Base-by-base conservation (phyloP, 176 grass and related monocot species). In the Oryza officinalis region DNA sequence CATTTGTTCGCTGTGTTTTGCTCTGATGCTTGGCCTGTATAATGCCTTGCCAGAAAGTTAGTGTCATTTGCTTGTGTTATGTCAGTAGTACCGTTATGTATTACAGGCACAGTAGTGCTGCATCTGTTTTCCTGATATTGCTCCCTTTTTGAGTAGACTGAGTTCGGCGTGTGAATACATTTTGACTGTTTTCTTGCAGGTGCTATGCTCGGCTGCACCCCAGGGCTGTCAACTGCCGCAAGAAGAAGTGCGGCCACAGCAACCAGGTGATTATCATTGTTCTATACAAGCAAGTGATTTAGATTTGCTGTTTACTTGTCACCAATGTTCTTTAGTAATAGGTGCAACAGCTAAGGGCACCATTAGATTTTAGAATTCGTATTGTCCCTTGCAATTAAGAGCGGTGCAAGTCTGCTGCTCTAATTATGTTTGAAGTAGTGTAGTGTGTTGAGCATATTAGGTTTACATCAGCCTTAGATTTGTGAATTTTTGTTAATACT, bases 241-340 rank as follows among this genome's bases (percentile, higher is more conserved):
- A 97, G 89, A 97, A 97, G 92, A 97, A 97, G 63, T 97, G 94
- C 80, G 94, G 94, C 47, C 92, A 97, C 87, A 97, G 94, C 94
- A 97, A 97, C 47, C 94, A 94, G 89, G 92, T 94, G 20, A 67
- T 1, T 22, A 31, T 3, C 3, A 14, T 9, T 40, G 5, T 67
- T 40, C 2, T 47, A 27, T 17, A 8, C 15, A 20, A 1, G 44
- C 14, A 11, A 11, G 27, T 10, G 3, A 14, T 60, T 32, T 76
- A 8, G 4, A 47, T 27, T 70, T 37, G 52, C 28, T 49, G 13
- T 67, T 59, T 17, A 64, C 1, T 75, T 14, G 8, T 8, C 17
- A 7, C 3, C 1, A 17, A 1, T 38, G 1, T 67, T 17, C n/a
- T 65, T 37, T 69, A 38, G 65, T 44, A n/a, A 1, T 13, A 3